Evolutionary conservation across 148 eudicot species (phyloP), one percentile per base, ranked within the genome.

Genomic region (Linanthus parryae): DNA sequence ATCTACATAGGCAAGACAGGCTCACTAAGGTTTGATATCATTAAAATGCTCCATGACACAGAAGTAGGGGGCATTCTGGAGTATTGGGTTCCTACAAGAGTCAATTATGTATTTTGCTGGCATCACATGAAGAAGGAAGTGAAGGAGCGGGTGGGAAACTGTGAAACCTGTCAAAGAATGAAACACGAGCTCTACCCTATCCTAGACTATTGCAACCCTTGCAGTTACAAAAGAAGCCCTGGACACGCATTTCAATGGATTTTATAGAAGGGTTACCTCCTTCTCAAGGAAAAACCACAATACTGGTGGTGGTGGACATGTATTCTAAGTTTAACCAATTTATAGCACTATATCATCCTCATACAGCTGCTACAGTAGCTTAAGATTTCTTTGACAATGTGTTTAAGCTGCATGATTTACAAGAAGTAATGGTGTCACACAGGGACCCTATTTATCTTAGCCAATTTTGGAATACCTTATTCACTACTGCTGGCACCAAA

Each of bases 221-320:
- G 1, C 57, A 44, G 5, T 14, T 37, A 6, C 58, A 27, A 13
- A 21, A 21, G 1, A 1, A 2, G 2, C 1, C 22, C 2, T 38
- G 44, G 58, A 18, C 33, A 4, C 7, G n/a, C 14, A 4, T 37
- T 2, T 37, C 8, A 12, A 8, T 38, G 44, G 45, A 20, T 12
- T 54, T 37, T 8, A 34, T 54, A 20, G 46, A 54, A 12, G 45
- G 46, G 7, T 24, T 54, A 21, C 44, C 58, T 2, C 37, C 23
- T 4, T 54, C 44, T 6, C 0, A 11, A 7, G 44, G 58, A 12
- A 24, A 21, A 2, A 26, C n/a, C 0, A n/a, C 15, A 2, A 38
- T 54, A 1, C 24, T 23, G 18, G 33, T 54, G 1, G 45, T 54
- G 2, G 13, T 54, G 4, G 58, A 54, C 14, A 37, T 17, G 10